phyloP scores from a whole-genome alignment of 208 protist species.

The Leishmania mexicana region DNA sequence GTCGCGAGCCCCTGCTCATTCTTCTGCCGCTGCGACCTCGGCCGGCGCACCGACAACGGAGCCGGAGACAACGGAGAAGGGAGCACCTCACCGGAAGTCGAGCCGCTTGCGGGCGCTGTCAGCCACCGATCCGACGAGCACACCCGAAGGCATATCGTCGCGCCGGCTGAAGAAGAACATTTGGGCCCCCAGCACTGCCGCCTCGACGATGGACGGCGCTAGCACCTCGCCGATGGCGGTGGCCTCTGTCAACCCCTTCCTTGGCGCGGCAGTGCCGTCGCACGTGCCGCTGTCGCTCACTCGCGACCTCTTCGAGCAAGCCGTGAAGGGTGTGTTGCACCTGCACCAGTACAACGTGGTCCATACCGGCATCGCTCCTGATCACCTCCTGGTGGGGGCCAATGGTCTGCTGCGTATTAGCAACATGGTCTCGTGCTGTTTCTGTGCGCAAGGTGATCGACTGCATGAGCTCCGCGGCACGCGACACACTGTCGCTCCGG shows the following conservation, averaged over 20 bases:
- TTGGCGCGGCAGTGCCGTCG: neutral
- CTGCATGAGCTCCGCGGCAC: conserved; percentile 74
- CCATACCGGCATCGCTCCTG: conserved; percentile 83
- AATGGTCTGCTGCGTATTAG: conserved; percentile 73
- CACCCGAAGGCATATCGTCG: neutral
- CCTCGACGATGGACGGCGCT: neutral
- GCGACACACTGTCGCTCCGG: conserved; percentile 84
- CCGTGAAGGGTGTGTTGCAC: conserved; percentile 72
- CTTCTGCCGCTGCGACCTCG: neutral
- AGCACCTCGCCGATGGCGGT: neutral
- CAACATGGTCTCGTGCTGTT: conserved; percentile 73
- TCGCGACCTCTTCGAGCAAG: conserved; percentile 62
- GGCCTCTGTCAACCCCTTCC: conserved; percentile 2
- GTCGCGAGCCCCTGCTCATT: neutral
- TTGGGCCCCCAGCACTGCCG: neutral
- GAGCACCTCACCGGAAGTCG: neutral
- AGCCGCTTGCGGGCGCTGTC: neutral
- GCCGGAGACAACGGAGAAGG: neutral
- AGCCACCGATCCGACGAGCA: neutral
- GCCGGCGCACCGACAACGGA: neutral
- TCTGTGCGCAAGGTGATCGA: conserved; percentile 48
- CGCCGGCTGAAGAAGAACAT: conserved; percentile 3
- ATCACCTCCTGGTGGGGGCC: conserved; percentile 78
- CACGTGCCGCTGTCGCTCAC: conserved; percentile 28
- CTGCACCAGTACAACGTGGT: conserved; percentile 77